A percentile compares a stretch with the other conserved stretches of the same genome.
Conservation (phyloP, 202 grass and related monocot species). For the Saccharum hybrid region DNA sequence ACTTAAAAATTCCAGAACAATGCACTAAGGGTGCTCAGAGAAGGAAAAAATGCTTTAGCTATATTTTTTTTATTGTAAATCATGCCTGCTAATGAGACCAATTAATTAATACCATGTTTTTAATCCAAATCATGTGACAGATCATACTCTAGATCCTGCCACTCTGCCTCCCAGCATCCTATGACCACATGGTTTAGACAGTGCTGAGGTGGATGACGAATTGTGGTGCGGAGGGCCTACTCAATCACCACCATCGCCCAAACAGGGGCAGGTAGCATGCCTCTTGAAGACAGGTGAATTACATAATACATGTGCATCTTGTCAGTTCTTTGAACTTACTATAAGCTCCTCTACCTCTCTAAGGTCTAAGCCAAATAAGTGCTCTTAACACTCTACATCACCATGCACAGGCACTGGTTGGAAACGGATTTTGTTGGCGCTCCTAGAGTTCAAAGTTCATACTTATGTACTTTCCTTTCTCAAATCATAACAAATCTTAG, state of each 20-base stretch:
- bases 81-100: background rate
- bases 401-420: background rate
- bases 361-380: background rate
- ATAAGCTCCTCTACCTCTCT: conserved; percentile 15
- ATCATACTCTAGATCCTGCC: conserved; percentile 10
- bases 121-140: background rate
- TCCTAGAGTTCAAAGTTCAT: background rate
- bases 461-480: no score
- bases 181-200: background rate
- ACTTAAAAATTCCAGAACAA: background rate
- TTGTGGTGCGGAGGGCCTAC: conserved; percentile 21
- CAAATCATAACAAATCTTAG: no score
- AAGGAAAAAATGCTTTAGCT: background rate
- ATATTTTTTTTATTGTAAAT: background rate
- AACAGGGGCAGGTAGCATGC: background rate
- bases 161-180: background rate
- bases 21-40: background rate
- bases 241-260: background rate
- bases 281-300: conserved; percentile 4
- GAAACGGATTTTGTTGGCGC: no score
- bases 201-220: conserved; percentile 6
- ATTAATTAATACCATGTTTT: background rate
- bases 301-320: background rate
- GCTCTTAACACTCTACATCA: background rate
- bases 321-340: background rate